Conservation (phyloP, 2,329 filamentous ascomycete species). For the Fusarium sp. region DNA sequence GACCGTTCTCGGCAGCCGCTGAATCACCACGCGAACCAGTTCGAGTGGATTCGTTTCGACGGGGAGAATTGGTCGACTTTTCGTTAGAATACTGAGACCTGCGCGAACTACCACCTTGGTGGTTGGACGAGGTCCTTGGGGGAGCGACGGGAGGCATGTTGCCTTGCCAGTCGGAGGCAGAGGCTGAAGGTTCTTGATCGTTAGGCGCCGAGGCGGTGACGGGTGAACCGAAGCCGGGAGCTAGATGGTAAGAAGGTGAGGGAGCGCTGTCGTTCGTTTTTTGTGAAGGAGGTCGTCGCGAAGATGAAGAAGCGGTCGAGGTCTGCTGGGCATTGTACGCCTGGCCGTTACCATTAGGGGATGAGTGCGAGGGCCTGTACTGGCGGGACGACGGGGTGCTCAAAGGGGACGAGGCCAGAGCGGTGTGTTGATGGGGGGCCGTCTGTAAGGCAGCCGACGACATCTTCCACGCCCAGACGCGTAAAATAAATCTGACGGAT, state of each 20-base stretch:
- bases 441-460: constrained; percentile 71
- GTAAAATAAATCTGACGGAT: constrained; percentile 26
- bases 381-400: constrained; percentile 61
- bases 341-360: constrained; percentile 63
- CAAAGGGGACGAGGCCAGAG: constrained; percentile 61
- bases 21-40: constrained; percentile 49
- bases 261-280: constrained; percentile 63
- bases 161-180: constrained; percentile 63
- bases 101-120: constrained; percentile 56
- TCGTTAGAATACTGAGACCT: constrained; percentile 59
- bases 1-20: constrained; percentile 44
- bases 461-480: constrained; percentile 48
- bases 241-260: constrained; percentile 49
- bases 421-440: constrained; percentile 64
- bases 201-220: constrained; percentile 53
- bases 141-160: constrained; percentile 78
- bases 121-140: constrained; percentile 82
- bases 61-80: constrained; percentile 55
- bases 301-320: constrained; percentile 60
- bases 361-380: constrained; percentile 63
- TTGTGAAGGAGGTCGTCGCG: constrained; percentile 63
- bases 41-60: constrained; percentile 52
- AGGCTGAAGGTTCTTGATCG: constrained; percentile 56
- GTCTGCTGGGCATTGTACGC: constrained; percentile 66
- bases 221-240: constrained; percentile 60